Evolutionary conservation across 345 rosid genomes (phyloP).

Genomic region (Murraya koenigii): DNA sequence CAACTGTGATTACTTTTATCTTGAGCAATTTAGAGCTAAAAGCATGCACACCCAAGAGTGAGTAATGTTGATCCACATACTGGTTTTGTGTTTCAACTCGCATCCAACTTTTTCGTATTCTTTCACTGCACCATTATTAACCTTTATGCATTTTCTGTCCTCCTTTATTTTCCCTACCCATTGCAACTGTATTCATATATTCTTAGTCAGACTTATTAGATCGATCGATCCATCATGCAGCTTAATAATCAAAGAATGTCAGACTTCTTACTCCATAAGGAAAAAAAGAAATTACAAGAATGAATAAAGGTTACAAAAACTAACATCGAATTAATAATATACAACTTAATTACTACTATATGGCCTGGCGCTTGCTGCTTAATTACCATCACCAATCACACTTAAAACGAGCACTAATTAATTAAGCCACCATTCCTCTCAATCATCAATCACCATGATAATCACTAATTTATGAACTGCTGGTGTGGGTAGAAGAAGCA

Average conservation of each 20-base stretch:
- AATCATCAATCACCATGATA: neutral
- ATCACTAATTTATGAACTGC: neutral
- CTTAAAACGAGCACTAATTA: neutral
- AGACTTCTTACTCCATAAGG: neutral
- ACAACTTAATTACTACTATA: neutral
- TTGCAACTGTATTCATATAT: neutral
- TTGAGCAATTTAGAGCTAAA: too few relatives aligned
- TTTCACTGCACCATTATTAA: too few relatives aligned
- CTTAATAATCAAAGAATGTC: neutral
- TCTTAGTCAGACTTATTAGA: too few relatives aligned
- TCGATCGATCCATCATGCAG: neutral
- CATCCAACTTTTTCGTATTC: neutral
- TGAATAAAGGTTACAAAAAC: too few relatives aligned
- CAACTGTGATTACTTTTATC: too few relatives aligned
- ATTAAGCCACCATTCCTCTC: neutral
- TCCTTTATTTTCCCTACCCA: slow-evolving; percentile 1
- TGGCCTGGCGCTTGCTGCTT: neutral
- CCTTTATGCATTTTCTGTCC: slow-evolving; percentile 8
- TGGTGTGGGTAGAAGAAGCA: neutral
- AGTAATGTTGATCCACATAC: neutral
- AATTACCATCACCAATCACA: neutral
- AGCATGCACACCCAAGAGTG: neutral
- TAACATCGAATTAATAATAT: neutral
- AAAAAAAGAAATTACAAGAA: neutral
- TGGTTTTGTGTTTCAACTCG: too few relatives aligned